Evolutionary conservation across 2,329 filamentous ascomycete species (phyloP), one percentile per base, ranked within the genome.

Genomic region (Aspergillus sp.): DNA sequence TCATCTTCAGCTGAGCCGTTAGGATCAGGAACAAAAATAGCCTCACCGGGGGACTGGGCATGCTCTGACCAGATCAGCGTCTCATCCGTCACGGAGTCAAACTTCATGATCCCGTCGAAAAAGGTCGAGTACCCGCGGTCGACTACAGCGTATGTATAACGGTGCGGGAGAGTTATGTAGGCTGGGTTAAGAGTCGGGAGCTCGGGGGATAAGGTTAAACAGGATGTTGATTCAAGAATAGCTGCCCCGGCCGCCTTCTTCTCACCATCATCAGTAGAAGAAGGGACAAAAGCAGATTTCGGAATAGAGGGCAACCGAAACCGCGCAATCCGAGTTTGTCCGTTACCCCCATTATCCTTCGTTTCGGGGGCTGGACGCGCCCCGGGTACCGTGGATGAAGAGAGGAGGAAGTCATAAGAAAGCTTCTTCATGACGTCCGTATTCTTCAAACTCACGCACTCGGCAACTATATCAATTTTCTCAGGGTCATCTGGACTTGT

Each of bases 341-440:
- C 75, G 58, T 70, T 45, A 8, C 2, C 48, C 22, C 46, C 48
- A n/a, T 51, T 51, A 8, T 56, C 24, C 3, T 55, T 22, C 15
- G 20, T 12, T 3, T 41, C 22, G 9, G 33, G 50, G 22, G 55
- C 49, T 9, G 53, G 42, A 1, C 78, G 75, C 0, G 79, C 80
- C 6, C 75, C 76, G 30, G 84, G 68, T 2, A 27, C 11, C 7
- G 20, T 30, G 6, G 78, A 79, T 51, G 84, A 80, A 13, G 80
- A 82, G n/a, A 87, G 74, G 3, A 92, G 69, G 40, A 89, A 83
- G 50, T 89, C 83, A 71, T 91, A 87, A 75, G 91, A 91, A 60
- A 91, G 83, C 7, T 77, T 77, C 27, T 85, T 80, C 39, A 95
- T 76, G 15, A 92, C 78, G 57, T 90, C 86, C 0, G 83, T 74